Conservation (phyloP, 257 asterid genomes). For the Anisodus acutangulus region DNA sequence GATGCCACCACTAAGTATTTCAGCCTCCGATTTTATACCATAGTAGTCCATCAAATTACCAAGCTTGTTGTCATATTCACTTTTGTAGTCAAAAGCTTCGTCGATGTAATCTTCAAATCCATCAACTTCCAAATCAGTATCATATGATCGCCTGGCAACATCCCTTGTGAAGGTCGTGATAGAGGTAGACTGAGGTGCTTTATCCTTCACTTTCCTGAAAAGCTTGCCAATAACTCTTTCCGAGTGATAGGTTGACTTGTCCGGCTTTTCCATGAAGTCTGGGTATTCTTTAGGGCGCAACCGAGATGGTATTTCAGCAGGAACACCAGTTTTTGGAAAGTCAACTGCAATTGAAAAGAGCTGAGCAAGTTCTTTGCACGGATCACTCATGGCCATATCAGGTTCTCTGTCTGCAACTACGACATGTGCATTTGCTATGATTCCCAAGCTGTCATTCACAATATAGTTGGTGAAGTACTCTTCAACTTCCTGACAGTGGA, state of each 20-base stretch:
- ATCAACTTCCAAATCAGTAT: slow-evolving; percentile 61
- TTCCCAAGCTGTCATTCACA: slow-evolving; percentile 80
- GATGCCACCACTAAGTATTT: slow-evolving; percentile 73
- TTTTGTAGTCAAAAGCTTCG: slow-evolving; percentile 65
- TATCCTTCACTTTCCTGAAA: slow-evolving; percentile 63
- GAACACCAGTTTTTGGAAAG: slow-evolving; percentile 87
- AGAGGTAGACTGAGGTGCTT: slow-evolving; percentile 48
- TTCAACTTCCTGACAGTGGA: slow-evolving; percentile 61
- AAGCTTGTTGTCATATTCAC: slow-evolving; percentile 70
- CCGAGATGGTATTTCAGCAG: slow-evolving; percentile 76
- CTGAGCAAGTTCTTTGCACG: slow-evolving; percentile 64
- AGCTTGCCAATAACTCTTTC: slow-evolving; percentile 75
- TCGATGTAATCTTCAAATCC: slow-evolving; percentile 68
- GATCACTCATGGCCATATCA: slow-evolving; percentile 54
- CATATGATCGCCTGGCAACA: slow-evolving; percentile 64
- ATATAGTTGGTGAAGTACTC: slow-evolving; percentile 88
- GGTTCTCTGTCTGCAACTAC: slow-evolving; percentile 74
- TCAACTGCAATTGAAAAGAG: slow-evolving; percentile 83
- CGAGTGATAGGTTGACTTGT: slow-evolving; percentile 60
- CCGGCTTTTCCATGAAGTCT: slow-evolving; percentile 91
- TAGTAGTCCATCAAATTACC: slow-evolving; percentile 90
- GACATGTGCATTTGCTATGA: slow-evolving; percentile 76
- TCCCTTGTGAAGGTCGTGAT: slow-evolving; percentile 54
- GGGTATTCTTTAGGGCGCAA: slow-evolving; percentile 81
- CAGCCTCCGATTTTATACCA: slow-evolving; percentile 84